phyloP scores from a whole-genome alignment of 176 grass and related monocot species.

The sorghum (Sorghum bicolor) region DNA sequence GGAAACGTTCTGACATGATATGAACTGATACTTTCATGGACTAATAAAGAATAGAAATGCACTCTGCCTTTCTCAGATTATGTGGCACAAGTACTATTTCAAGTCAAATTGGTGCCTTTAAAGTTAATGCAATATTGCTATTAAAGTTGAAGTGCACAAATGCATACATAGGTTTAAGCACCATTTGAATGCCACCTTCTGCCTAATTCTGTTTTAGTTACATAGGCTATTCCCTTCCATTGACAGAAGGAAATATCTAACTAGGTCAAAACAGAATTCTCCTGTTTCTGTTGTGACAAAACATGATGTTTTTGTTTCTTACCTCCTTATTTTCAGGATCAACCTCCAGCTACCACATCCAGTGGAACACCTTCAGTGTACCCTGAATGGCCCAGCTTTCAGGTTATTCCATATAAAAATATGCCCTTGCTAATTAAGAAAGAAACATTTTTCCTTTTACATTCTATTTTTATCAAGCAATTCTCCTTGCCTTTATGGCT shows the following conservation, averaged over 20 bases:
- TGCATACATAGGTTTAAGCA: not conserved
- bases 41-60: not conserved
- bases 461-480: constrained; percentile 5
- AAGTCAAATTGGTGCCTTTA: not conserved
- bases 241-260: not conserved
- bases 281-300: not conserved
- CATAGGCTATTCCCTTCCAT: not conserved
- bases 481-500: not conserved
- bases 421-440: constrained; percentile 1
- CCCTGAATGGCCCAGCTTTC: constrained; percentile 88
- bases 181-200: constrained; percentile 13
- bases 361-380: constrained; percentile 51
- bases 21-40: not conserved
- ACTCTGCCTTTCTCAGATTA: not conserved
- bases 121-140: not conserved
- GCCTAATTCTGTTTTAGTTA: constrained; percentile 18
- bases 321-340: constrained; percentile 57
- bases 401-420: constrained; percentile 44
- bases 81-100: not conserved
- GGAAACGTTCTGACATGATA: not conserved
- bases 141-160: constrained; percentile 6
- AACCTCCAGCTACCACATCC: constrained; percentile 54
- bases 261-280: not conserved
- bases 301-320: constrained; percentile 13
- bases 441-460: not conserved